A percentile compares a stretch with the other conserved stretches of the same genome.
Conservation (phyloP, 805 yeast species). For the Pichia kluyveri region DNA sequence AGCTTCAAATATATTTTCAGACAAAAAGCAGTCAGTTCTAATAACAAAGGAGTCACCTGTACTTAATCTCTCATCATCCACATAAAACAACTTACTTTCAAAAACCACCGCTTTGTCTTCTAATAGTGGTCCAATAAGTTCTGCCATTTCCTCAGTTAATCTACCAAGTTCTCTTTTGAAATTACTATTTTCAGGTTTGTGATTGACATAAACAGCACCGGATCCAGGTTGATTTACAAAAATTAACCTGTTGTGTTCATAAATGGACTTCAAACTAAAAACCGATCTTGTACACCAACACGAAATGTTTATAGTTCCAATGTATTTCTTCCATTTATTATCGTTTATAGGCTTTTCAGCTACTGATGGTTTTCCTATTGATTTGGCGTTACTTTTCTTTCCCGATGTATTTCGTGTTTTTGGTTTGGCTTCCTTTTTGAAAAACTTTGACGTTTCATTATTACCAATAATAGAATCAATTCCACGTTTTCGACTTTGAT, state of each 20-base stretch:
- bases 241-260: slow-evolving; percentile 27
- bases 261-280: slow-evolving; percentile 31
- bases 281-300: slow-evolving; percentile 72
- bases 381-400: neutral
- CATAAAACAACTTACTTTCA: slow-evolving; percentile 48
- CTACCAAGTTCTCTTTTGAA: slow-evolving; percentile 63
- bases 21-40: slow-evolving; percentile 57
- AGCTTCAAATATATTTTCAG: slow-evolving; percentile 9
- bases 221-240: slow-evolving; percentile 13
- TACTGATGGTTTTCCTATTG: neutral
- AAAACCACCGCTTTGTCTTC: slow-evolving; percentile 47
- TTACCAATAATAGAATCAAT: neutral
- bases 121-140: slow-evolving; percentile 54
- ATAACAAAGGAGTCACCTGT: slow-evolving; percentile 72
- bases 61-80: slow-evolving; percentile 43
- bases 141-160: slow-evolving; percentile 60
- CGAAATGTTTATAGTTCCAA: slow-evolving; percentile 52
- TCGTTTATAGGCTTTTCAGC: neutral
- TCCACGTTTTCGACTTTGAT: slow-evolving; percentile 2
- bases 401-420: neutral
- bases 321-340: slow-evolving; percentile 27
- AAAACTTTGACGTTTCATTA: neutral
- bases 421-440: neutral
- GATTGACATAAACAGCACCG: slow-evolving; percentile 20
- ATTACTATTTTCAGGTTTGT: slow-evolving; percentile 10